Base-by-base conservation (phyloP, 257 asterid genomes). In the Echium plantagineum region DNA sequence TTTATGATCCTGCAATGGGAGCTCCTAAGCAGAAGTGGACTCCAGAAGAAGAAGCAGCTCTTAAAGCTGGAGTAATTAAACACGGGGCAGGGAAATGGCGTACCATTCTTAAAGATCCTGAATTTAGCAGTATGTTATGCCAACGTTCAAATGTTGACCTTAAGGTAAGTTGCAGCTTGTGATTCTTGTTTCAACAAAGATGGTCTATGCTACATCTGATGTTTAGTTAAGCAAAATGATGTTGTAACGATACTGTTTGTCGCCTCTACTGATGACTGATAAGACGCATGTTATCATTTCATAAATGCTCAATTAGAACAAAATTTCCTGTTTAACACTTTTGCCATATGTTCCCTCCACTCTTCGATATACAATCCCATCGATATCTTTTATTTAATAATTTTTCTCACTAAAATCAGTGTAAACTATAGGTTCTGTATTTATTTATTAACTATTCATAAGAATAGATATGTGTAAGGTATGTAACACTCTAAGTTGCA, bases 1-100 rank as follows among this genome's bases (percentile, higher is more conserved):
- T 67, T 47, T 38, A n/a, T 52, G 53, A 53, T 65, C 46, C 53
- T 66, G 66, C 62, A 15, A 90, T 90, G 98, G 98, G 98, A 46
- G 98, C 98, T 59, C 98, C 98, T 52, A 90, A 90, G 81, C 98
- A 90, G 58, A 90, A 90, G 74, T 90, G 98, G 98, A 87, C 96
- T 71, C 81, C 94, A 24, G 98, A 87, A 72, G 98, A 90, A 79
- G 98, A 90, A 78, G 94, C 93, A 51, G 98, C 98, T 64, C 98
- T 90, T 59, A 90, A 85, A 83, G 95, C 96, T 66, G 98, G 98
- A 66, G 90, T 90, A 57, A 82, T 83, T 60, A 90, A 90, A 77
- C 98, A 90, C 64, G 98, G 98, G 51, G 84, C 94, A 20, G 98
- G 98, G 58, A 90, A 87, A 77, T 90, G 98, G 98, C 94, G 98